Percentiles rank a stretch among this genome's conserved stretches.
Conservation (phyloP, 2,329 filamentous ascomycete genomes). For the Diaporthe australafricana region DNA sequence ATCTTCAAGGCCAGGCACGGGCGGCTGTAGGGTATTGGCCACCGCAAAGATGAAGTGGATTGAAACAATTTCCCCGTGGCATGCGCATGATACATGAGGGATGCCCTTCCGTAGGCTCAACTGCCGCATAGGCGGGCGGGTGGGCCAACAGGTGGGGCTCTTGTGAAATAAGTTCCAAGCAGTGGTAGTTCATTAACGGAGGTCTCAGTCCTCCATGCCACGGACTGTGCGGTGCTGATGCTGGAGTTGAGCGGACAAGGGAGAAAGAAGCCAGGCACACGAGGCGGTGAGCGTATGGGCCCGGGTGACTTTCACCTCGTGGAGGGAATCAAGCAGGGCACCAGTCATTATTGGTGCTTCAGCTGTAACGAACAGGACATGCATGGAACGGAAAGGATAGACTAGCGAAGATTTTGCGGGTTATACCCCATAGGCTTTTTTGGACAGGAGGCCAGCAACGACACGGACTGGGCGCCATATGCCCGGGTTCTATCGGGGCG, state of each 20-base stretch:
- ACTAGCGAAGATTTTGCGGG: slow-evolving; percentile 14
- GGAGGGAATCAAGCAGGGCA: not conserved
- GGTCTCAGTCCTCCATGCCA: not conserved
- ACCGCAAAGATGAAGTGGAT: not conserved
- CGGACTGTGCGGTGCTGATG: not conserved
- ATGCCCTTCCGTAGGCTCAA: too few relatives aligned
- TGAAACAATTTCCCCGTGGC: too few relatives aligned
- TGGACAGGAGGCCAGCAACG: not conserved
- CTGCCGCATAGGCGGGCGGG: not conserved
- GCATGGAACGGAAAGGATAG: slow-evolving; percentile 15
- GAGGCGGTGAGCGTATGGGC: not conserved
- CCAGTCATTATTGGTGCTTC: not conserved
- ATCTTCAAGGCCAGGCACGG: slow-evolving; percentile 83
- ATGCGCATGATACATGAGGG: too few relatives aligned
- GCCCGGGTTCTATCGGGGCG: not conserved
- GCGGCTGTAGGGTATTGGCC: slow-evolving; percentile 47
- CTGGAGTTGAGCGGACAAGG: not conserved
- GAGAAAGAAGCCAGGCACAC: not conserved
- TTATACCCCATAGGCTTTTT: not conserved
- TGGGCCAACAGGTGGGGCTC: not conserved
- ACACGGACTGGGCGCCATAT: not conserved
- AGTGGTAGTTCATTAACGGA: not conserved
- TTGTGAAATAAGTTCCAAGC: not conserved
- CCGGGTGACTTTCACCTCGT: not conserved
- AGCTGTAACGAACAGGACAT: not conserved